A percentile compares a stretch with the other conserved stretches of the same genome.
Conservation (phyloP, 352 stramenopile genomes). For the Globisporangium rhizosaccharum region DNA sequence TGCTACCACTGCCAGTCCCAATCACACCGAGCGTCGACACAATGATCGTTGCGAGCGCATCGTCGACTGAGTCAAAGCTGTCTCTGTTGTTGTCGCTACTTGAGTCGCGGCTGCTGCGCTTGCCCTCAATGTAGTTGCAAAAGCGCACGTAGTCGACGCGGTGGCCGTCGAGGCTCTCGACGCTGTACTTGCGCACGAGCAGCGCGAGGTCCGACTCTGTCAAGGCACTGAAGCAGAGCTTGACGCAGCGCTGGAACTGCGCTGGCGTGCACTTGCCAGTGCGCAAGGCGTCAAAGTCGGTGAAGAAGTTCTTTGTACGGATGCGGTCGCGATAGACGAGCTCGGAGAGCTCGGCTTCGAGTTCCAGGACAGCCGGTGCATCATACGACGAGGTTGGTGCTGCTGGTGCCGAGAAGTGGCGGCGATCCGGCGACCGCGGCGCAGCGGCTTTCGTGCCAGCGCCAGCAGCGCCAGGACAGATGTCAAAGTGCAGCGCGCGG, state of each 20-base stretch:
- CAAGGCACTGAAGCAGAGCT: constrained; percentile 67
- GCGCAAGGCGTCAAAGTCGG: constrained; percentile 71
- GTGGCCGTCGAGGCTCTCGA: constrained; percentile 32
- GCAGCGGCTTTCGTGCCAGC: constrained; percentile 20
- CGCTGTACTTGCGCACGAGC: constrained; percentile 54
- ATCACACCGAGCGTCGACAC: constrained; percentile 10
- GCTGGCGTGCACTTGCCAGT: constrained; percentile 69
- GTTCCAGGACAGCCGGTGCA: constrained; percentile 12
- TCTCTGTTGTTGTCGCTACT: constrained; percentile 31
- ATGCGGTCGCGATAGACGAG: constrained; percentile 68
- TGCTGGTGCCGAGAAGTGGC: constrained; percentile 35
- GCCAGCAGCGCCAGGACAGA: constrained; percentile 36
- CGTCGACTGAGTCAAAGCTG: constrained; percentile 13
- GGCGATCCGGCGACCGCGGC: constrained; percentile 48
- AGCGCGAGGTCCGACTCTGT: constrained; percentile 54
- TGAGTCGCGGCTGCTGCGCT: constrained; percentile 17
- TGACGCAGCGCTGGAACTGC: constrained; percentile 76
- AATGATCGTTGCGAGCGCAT: constrained; percentile 39
- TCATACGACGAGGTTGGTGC: constrained; percentile 6
- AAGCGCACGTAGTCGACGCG: constrained; percentile 81
- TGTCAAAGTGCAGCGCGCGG: constrained; percentile 61
- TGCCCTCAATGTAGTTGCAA: constrained; percentile 59
- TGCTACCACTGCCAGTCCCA: too few species aligned
- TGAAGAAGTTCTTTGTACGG: constrained; percentile 82
- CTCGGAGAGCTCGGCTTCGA: constrained; percentile 56